Conservation (phyloP, 805 yeast genomes). For the Metschnikowia sp. region DNA sequence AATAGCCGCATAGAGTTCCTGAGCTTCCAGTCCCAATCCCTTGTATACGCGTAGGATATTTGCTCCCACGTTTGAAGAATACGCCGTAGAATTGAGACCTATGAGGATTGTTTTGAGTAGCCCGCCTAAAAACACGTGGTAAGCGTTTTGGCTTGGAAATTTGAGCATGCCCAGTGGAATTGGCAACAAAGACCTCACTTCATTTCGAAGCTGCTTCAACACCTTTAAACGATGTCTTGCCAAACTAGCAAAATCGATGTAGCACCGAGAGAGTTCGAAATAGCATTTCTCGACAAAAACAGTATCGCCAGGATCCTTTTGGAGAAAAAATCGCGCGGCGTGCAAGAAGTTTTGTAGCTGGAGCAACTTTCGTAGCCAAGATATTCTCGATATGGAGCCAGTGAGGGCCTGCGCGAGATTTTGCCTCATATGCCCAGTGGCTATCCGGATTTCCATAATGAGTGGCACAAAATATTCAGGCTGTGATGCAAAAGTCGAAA, state of each 20-base stretch:
- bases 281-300: constrained; percentile 10
- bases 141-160: constrained; percentile 3
- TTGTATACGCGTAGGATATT: constrained; percentile 13
- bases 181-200: constrained; percentile 4
- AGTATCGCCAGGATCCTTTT: background rate
- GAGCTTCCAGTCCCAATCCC: constrained; percentile 10
- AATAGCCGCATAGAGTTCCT: constrained; percentile 8
- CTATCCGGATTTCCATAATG: background rate
- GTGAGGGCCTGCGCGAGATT: background rate
- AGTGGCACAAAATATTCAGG: constrained; percentile 5
- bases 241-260: constrained; percentile 9
- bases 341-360: constrained; percentile 13
- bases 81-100: background rate
- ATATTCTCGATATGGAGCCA: background rate
- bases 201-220: constrained; percentile 2
- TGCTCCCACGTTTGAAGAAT: constrained; percentile 6
- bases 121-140: background rate
- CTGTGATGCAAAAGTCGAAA: constrained; percentile 2
- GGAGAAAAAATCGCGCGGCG: constrained; percentile 7
- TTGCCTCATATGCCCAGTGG: background rate
- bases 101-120: constrained; percentile 3
- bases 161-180: constrained; percentile 2
- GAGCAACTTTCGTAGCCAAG: constrained; percentile 12
- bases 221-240: constrained; percentile 4
- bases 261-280: constrained; percentile 16